Evolutionary conservation across 2,329 filamentous ascomycete genomes (phyloP), one percentile per base, ranked within the genome.

Genomic region (Davidsoniella neocaledoniae): DNA sequence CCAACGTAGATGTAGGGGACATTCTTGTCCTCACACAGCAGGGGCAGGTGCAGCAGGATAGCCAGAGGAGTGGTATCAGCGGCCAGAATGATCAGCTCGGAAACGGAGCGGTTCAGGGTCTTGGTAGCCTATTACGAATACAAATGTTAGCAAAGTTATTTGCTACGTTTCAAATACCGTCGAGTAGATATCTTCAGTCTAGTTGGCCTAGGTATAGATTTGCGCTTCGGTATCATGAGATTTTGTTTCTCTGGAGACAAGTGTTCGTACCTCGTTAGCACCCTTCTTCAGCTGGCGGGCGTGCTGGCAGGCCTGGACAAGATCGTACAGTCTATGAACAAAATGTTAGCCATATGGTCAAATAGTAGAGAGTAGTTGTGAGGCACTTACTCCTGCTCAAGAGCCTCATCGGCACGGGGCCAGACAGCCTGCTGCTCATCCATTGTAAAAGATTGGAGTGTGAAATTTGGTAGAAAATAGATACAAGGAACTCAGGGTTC

Each of bases 101-200:
- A 79, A 55, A 90, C 87, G 68, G 90, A 88, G 58, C 90, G 82
- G 72, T 91, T 93, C 46, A 94, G 74, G 1, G 86, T 83, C 74
- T 94, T 94, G 62, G 86, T 94, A 37, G 78, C 71, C 66, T 53
- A 33, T 45, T 9, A 39, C 14, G n/a, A 8, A 21, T 19, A 10
- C 43, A 33, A 16, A 23, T 19, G 44, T 48, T 33, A 43, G 38
- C 17, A 38, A 36, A 33, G 2, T 6, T 1, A 33, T 12, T 33
- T 33, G 4, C 12, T 10, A 12, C 7, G 8, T 33, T 33, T 9
- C 8, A 9, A 10, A 9, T 33, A 33, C 29, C 2, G 8, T 33
- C 12, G 29, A 33, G 29, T 12, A 12, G 12, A 33, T 5, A 33
- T 33, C 29, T 3, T 33, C 26, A 1, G 26, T 33, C 8, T 8